phyloP scores from a whole-genome alignment of 2,329 filamentous ascomycete species.

The Diaporthe citrichinensis region DNA sequence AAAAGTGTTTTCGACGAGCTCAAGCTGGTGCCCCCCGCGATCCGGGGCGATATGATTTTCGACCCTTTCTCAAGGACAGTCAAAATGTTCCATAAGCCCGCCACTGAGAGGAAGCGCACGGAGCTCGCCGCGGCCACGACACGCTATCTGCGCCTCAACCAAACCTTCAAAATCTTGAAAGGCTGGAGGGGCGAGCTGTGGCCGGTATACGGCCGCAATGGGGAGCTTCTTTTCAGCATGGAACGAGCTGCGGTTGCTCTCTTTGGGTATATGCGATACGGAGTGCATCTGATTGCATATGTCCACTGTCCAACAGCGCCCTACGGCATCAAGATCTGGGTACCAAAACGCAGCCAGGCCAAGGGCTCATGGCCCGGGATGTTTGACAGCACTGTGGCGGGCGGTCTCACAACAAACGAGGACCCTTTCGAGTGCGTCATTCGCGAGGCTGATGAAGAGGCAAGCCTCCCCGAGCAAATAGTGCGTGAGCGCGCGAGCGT shows the following conservation, averaged over 20 bases:
- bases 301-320: slow-evolving; percentile 60
- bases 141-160: slow-evolving; percentile 76
- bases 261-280: slow-evolving; percentile 83
- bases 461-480: slow-evolving; percentile 79
- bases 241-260: slow-evolving; percentile 83
- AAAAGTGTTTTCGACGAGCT: slow-evolving; percentile 65
- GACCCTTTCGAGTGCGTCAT: slow-evolving; percentile 85
- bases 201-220: slow-evolving; percentile 78
- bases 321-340: slow-evolving; percentile 83
- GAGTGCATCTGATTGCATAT: slow-evolving; percentile 86
- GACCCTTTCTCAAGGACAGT: slow-evolving; percentile 73
- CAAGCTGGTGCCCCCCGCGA: slow-evolving; percentile 58
- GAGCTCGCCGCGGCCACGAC: slow-evolving; percentile 69
- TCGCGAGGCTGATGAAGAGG: slow-evolving; percentile 91
- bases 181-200: slow-evolving; percentile 88
- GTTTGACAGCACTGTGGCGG: slow-evolving; percentile 94
- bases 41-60: slow-evolving; percentile 73
- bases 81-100: slow-evolving; percentile 69
- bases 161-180: slow-evolving; percentile 79
- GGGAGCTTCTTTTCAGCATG: slow-evolving; percentile 77
- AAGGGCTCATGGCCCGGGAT: slow-evolving; percentile 94
- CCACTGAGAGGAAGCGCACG: slow-evolving; percentile 74
- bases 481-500: slow-evolving; percentile 72
- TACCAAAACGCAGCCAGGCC: slow-evolving; percentile 79
- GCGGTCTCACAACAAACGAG: slow-evolving; percentile 85